phyloP scores from a whole-genome alignment of 768 basidiomycete species.

The Boletus rubropictus region DNA sequence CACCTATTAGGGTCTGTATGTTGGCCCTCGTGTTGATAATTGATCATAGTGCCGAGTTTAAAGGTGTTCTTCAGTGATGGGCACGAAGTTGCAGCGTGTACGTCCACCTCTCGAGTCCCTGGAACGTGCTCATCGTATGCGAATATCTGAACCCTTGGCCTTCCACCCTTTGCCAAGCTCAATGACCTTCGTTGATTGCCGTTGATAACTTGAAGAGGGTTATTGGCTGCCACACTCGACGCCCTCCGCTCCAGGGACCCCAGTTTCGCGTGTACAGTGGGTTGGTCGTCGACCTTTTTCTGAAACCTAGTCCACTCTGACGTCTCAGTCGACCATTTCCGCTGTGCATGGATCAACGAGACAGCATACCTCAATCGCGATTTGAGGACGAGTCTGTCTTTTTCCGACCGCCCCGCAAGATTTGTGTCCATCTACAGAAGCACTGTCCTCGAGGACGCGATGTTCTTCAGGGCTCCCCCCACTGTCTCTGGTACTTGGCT shows the following conservation, averaged over 20 bases:
- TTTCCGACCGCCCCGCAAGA: slow-evolving; percentile 9
- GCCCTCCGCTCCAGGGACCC: neutral
- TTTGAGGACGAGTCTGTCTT: neutral
- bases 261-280: neutral
- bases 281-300: neutral
- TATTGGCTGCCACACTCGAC: slow-evolving; percentile 20
- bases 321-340: slow-evolving; percentile 11
- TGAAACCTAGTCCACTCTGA: neutral
- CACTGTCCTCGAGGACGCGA: neutral
- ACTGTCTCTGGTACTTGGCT: too few relatives aligned
- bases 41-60: neutral
- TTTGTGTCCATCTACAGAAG: neutral
- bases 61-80: neutral
- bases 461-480: too few relatives aligned
- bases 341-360: neutral
- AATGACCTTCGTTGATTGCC: neutral
- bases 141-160: slow-evolving; percentile 14
- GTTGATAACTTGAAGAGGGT: neutral
- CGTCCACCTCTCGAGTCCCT: slow-evolving; percentile 3
- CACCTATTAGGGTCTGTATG: neutral
- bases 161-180: slow-evolving; percentile 3
- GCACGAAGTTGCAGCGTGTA: slow-evolving; percentile 13
- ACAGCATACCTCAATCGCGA: neutral
- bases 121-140: slow-evolving; percentile 14
- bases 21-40: neutral